These are phyloP conservation scores for Parasitella parasitica DNA, from an alignment of 371 early-diverging fungal genomes.

Conservation along the genomic window DNA sequence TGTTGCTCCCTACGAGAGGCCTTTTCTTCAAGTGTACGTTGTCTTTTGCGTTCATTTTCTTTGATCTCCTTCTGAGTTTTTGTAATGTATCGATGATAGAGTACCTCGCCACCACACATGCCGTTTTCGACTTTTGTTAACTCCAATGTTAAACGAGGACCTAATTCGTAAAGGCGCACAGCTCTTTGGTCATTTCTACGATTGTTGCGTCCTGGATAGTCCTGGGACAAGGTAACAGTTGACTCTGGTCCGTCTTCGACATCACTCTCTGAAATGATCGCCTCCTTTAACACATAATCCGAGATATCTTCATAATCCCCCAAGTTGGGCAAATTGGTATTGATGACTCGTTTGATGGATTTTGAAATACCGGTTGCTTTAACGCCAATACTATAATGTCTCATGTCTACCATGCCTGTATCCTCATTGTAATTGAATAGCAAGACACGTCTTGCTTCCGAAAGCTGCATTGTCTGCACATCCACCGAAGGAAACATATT, in stretches of 20 bases:
- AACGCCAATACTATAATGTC: slow-evolving; percentile 90
- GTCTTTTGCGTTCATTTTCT: slow-evolving; percentile 56
- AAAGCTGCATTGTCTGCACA: slow-evolving; percentile 85
- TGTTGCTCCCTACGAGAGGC: slow-evolving; percentile 76
- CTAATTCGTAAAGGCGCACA: slow-evolving; percentile 85
- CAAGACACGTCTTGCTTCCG: slow-evolving; percentile 88
- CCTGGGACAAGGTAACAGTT: slow-evolving; percentile 80
- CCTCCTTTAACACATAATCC: slow-evolving; percentile 88
- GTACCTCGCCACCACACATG: slow-evolving; percentile 90
- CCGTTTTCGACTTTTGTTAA: slow-evolving; percentile 92
- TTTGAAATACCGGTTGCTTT: slow-evolving; percentile 89
- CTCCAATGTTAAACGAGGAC: slow-evolving; percentile 88
- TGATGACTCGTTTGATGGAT: slow-evolving; percentile 81
- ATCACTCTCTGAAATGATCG: slow-evolving; percentile 88
- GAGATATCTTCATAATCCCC: slow-evolving; percentile 84
- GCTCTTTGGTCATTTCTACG: slow-evolving; percentile 80
- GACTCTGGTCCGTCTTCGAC: slow-evolving; percentile 87
- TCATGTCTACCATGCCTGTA: slow-evolving; percentile 82
- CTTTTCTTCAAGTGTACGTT: slow-evolving; percentile 59
- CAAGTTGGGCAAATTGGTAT: slow-evolving; percentile 78
- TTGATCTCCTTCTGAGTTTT: slow-evolving; percentile 74
- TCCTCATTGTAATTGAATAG: slow-evolving; percentile 88
- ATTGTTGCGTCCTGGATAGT: slow-evolving; percentile 75
- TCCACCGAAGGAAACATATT: slow-evolving; percentile 96
- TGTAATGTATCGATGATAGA: slow-evolving; percentile 77